These are phyloP conservation scores for Talaromyces thailandensis DNA, from an alignment of 495 filamentous ascomycete species.

Conservation along the genomic window DNA sequence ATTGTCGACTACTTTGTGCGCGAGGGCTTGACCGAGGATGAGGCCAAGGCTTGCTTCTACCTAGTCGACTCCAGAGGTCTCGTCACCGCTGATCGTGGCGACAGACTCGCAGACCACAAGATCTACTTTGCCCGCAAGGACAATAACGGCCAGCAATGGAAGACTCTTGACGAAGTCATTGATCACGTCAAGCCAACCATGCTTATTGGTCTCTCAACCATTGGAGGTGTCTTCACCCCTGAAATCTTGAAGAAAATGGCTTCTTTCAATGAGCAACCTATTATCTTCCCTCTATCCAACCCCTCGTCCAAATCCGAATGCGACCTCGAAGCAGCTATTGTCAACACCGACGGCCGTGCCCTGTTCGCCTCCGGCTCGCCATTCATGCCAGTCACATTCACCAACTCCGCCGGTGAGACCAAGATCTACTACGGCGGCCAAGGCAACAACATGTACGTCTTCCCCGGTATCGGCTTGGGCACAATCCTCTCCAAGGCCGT, in stretches of 20 bases:
- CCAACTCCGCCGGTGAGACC: conserved; percentile 50
- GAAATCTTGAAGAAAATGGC: conserved; percentile 79
- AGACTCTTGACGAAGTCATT: conserved; percentile 82
- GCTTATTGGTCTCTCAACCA: conserved; percentile 88
- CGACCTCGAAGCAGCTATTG: conserved; percentile 86
- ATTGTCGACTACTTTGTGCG: conserved; percentile 92
- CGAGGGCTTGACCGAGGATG: conserved; percentile 85
- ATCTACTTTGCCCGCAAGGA: conserved; percentile 91
- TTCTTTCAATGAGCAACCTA: conserved; percentile 68
- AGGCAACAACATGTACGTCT: conserved; percentile 91
- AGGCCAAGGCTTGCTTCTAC: conserved; percentile 87
- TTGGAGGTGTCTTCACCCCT: conserved; percentile 88
- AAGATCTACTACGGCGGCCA: conserved; percentile 80
- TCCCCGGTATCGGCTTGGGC: conserved; percentile 92
- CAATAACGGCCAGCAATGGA: conserved; percentile 86
- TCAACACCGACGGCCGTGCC: conserved; percentile 77
- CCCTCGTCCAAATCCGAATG: conserved; percentile 94
- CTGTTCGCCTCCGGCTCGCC: conserved; percentile 95
- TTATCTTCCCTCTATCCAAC: conserved; percentile 93
- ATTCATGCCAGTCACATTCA: conserved; percentile 63
- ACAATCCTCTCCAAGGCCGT: conserved; percentile 87
- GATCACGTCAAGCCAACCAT: conserved; percentile 91
- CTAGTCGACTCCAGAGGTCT: conserved; percentile 96
- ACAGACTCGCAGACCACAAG: conserved; percentile 93
- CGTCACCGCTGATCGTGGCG: conserved; percentile 86